These are phyloP conservation scores for Houttuynia cordata DNA, from an alignment of 164 flowering plant genomes.

Conservation along the genomic window DNA sequence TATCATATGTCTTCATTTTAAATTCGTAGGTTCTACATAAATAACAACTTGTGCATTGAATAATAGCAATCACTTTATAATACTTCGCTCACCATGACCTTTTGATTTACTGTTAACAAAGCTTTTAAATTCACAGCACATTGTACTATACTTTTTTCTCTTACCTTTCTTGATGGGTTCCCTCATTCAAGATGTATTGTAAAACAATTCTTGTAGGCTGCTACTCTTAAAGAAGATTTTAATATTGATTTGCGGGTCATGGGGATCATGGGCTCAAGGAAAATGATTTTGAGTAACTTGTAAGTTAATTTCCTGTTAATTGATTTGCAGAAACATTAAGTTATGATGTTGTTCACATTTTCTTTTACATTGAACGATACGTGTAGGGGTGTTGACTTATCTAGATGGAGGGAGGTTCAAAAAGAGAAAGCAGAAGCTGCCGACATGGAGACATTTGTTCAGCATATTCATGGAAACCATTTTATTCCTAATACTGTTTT, in stretches of 20 bases:
- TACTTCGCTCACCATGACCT: too few species aligned
- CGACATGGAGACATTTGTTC: conserved; percentile 66
- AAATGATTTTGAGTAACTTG: conserved; percentile 72
- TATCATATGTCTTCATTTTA: too few species aligned
- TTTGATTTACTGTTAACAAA: background rate
- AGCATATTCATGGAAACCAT: conserved; percentile 79
- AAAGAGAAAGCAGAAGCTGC: conserved; percentile 65
- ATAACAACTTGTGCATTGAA: background rate
- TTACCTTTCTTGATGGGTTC: background rate
- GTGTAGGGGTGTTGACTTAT: conserved; percentile 75
- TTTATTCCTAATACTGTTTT: conserved; percentile 80
- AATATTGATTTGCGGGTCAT: conserved; percentile 92
- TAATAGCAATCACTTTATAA: background rate
- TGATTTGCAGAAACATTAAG: background rate
- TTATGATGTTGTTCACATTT: background rate
- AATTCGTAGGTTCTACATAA: too few species aligned
- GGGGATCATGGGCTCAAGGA: conserved; percentile 81
- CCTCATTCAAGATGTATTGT: background rate
- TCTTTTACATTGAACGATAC: conserved; percentile 1
- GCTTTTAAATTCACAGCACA: too few species aligned
- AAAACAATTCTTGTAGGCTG: conserved; percentile 41
- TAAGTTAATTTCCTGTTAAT: conserved; percentile 27
- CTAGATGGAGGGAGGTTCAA: conserved; percentile 61
- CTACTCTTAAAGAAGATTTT: conserved; percentile 73
- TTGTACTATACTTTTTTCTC: background rate